Evolutionary conservation across 257 asterid genomes (phyloP).

Genomic region (Cordia subcordata): DNA sequence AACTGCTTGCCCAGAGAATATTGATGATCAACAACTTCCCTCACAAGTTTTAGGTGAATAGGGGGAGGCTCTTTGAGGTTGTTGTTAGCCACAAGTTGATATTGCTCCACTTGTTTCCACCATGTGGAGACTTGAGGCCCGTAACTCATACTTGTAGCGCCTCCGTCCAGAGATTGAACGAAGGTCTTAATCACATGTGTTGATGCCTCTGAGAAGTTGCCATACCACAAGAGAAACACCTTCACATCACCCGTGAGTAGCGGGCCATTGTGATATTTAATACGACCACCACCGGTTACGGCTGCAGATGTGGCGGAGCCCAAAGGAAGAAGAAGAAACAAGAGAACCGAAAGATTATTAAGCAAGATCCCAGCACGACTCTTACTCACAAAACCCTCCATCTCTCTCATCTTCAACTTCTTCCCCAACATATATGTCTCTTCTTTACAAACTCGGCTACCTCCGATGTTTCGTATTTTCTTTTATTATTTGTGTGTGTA

Average conservation of each 20-base stretch:
- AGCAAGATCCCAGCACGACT: too few relatives aligned
- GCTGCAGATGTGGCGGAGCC: too few relatives aligned
- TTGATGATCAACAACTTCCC: neutral
- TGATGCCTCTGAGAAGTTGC: neutral
- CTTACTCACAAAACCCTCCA: too few relatives aligned
- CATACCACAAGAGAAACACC: slow-evolving; percentile 10
- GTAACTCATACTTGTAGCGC: neutral
- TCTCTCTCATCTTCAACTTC: too few relatives aligned
- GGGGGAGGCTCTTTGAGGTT: neutral
- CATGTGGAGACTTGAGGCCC: slow-evolving; percentile 8
- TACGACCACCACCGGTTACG: neutral
- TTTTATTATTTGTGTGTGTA: too few relatives aligned
- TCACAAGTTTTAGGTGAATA: slow-evolving; percentile 1
- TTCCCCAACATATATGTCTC: too few relatives aligned
- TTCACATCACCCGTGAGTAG: slow-evolving; percentile 8
- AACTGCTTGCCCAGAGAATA: slow-evolving; percentile 7
- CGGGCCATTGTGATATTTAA: slow-evolving; percentile 9
- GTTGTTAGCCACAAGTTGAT: slow-evolving; percentile 2
- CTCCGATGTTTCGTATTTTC: too few relatives aligned
- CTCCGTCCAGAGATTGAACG: neutral
- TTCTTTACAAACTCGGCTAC: too few relatives aligned
- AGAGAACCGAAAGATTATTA: too few relatives aligned
- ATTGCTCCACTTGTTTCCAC: slow-evolving; percentile 10
- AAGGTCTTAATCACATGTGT: neutral
- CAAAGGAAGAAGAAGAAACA: too few relatives aligned